A percentile compares a stretch with the other conserved stretches of the same genome.
These are phyloP conservation scores for Ophiostoma perfectum DNA, from an alignment of 2,329 filamentous ascomycete species.

Conservation along the genomic window DNA sequence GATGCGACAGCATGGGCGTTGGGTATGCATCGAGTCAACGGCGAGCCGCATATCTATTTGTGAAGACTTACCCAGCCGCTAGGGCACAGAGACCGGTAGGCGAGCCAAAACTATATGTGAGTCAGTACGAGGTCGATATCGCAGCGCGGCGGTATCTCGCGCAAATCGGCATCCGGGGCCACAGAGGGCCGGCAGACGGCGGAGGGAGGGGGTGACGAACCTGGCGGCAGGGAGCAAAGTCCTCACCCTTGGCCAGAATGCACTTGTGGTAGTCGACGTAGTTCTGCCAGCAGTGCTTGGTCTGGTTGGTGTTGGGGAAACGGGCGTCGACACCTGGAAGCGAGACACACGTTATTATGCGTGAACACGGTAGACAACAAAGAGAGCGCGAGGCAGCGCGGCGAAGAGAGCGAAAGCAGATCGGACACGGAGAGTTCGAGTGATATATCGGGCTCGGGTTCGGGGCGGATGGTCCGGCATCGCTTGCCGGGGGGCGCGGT, in stretches of 20 bases:
- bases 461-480: neutral
- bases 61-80: conserved; percentile 57
- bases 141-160: conserved; percentile 10
- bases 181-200: neutral
- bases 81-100: conserved; percentile 96
- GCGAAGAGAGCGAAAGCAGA: neutral
- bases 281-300: conserved; percentile 99
- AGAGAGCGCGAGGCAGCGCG: neutral
- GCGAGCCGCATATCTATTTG: neutral
- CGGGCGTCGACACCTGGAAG: conserved; percentile 91
- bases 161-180: conserved; percentile 1
- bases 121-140: neutral
- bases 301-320: conserved; percentile 97
- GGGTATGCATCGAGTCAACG: neutral
- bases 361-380: neutral
- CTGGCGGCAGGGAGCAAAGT: conserved; percentile 95
- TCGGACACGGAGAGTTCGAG: neutral
- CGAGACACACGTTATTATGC: conserved; percentile 10
- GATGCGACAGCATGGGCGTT: neutral
- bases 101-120: conserved; percentile 73
- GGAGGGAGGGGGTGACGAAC: conserved; percentile 45
- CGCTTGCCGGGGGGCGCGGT: neutral
- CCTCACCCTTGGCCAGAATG: conserved; percentile 95
- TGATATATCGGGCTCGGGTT: neutral
- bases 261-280: conserved; percentile 99